Base-by-base conservation (phyloP, 164 flowering plant species). In the Macadamia integrifolia region DNA sequence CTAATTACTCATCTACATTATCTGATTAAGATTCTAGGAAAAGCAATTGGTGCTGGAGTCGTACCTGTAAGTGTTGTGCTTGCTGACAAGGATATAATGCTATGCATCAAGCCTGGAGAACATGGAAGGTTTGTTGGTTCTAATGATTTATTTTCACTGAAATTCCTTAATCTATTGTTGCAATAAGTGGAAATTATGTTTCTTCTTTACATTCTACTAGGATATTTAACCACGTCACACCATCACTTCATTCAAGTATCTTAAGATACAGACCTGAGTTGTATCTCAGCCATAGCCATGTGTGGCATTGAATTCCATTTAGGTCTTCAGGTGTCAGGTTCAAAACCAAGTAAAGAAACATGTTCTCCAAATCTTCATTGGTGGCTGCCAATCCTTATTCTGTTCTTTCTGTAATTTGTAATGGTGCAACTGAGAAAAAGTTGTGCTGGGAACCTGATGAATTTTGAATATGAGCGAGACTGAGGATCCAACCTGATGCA, bases 41-140 rank as follows among this genome's bases (percentile, higher is more conserved):
- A 95, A 75, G 99, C 96, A 74, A 81, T 95, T 75, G 94, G 99
- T 43, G 98, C 96, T 62, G 99, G 99, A 77, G 91, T 92, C 35
- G 71, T 95, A 64, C 97, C 99, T 18, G 89, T 95, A 10, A 90
- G 97, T 85, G 98, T 88, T 53, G 98, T 95, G 70, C 93, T 92
- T 61, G 90, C 99, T 40, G 91, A 95, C 80, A 92, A 87, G 82
- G 97, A 92, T 70, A 82, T 95, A 71, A 89, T 95, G 98, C 90
- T 92, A 49, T 86, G 93, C 72, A 87, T 95, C 69, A 84, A 67
- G 67, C 96, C 99, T 17, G 99, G 99, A 73, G 90, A 91, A 80
- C 98, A 95, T 86, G 99, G 99, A 87, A 95, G 99, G 98, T 92
- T 74, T 61, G 74, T 43, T 15, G 1, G 40, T 58, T 71, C 58